These are phyloP conservation scores for Artomyces pyxidatus DNA, from an alignment of 768 basidiomycete genomes.

Conservation along the genomic window DNA sequence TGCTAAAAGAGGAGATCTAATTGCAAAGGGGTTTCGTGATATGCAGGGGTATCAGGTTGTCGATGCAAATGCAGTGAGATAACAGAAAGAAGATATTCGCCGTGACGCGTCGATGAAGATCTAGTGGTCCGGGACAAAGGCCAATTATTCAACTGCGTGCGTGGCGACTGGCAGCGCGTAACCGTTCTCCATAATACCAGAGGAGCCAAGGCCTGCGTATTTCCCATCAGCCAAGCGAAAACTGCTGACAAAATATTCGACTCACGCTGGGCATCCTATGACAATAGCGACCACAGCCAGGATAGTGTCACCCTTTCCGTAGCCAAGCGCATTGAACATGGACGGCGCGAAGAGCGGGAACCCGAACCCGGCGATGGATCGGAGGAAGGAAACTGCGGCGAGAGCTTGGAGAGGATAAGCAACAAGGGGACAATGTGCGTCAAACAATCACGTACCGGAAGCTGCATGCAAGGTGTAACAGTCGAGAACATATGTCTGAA, in stretches of 20 bases:
- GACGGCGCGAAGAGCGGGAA: constrained; percentile 74
- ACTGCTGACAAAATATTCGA: neutral
- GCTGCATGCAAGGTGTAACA: constrained; percentile 60
- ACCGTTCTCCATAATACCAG: constrained; percentile 39
- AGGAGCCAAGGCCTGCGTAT: constrained; percentile 27
- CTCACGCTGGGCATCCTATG: constrained; percentile 52
- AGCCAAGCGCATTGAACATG: constrained; percentile 59
- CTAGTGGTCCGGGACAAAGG: too few species aligned
- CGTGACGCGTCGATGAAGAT: too few species aligned
- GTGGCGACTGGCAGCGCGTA: too few species aligned
- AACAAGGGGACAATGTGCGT: too few species aligned
- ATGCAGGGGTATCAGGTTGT: too few species aligned
- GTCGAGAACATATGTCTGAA: constrained; percentile 64
- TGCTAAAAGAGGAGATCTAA: too few species aligned
- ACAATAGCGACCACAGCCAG: constrained; percentile 50
- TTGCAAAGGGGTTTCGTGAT: too few species aligned
- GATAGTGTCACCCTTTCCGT: constrained; percentile 62
- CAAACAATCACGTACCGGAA: constrained; percentile 41
- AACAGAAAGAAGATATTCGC: too few species aligned
- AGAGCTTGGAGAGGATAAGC: too few species aligned
- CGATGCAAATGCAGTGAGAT: too few species aligned
- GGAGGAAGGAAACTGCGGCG: constrained; percentile 54
- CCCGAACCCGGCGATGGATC: constrained; percentile 61
- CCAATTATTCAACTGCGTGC: too few species aligned
- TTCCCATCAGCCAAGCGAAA: neutral